Evolutionary conservation across 805 yeast species (phyloP).

Genomic region (Myxozyma kluyveri): DNA sequence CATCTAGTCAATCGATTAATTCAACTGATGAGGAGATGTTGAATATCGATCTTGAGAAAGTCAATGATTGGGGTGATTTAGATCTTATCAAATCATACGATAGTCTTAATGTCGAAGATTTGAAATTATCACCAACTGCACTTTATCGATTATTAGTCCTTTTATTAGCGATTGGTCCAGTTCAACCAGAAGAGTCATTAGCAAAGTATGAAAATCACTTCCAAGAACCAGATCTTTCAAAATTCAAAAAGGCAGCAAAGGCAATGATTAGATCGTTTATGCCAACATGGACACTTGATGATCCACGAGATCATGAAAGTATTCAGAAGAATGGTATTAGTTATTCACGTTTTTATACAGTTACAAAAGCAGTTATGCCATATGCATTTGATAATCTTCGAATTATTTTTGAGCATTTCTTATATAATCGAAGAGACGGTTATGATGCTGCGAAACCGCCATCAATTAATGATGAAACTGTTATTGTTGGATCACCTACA

Average conservation of each 20-base stretch:
- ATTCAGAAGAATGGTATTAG: slow-evolving; percentile 30
- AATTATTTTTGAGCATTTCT: slow-evolving; percentile 45
- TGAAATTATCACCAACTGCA: slow-evolving; percentile 43
- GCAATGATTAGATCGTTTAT: slow-evolving; percentile 52
- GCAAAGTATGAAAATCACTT: slow-evolving; percentile 33
- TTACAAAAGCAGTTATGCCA: slow-evolving; percentile 39
- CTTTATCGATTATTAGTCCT: slow-evolving; percentile 50
- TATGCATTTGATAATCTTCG: slow-evolving; percentile 47
- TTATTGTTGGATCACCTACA: slow-evolving; percentile 8
- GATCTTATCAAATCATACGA: slow-evolving; percentile 47
- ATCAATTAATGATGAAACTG: not conserved
- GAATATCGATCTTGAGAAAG: slow-evolving; percentile 20
- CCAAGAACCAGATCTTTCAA: slow-evolving; percentile 40
- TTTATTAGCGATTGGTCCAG: slow-evolving; percentile 46
- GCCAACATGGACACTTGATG: slow-evolving; percentile 36
- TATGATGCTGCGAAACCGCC: slow-evolving; percentile 19
- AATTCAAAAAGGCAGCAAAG: slow-evolving; percentile 47
- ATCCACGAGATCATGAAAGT: slow-evolving; percentile 28
- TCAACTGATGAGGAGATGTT: slow-evolving; percentile 32
- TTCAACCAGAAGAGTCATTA: slow-evolving; percentile 41
- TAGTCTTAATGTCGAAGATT: slow-evolving; percentile 42
- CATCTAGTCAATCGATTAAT: slow-evolving; percentile 2
- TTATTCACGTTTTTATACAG: slow-evolving; percentile 27
- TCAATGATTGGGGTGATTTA: slow-evolving; percentile 36
- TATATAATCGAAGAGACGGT: slow-evolving; percentile 38